Evolutionary conservation across 2,329 filamentous ascomycete species (phyloP).

Genomic region (Colletotrichum ledebouriae): DNA sequence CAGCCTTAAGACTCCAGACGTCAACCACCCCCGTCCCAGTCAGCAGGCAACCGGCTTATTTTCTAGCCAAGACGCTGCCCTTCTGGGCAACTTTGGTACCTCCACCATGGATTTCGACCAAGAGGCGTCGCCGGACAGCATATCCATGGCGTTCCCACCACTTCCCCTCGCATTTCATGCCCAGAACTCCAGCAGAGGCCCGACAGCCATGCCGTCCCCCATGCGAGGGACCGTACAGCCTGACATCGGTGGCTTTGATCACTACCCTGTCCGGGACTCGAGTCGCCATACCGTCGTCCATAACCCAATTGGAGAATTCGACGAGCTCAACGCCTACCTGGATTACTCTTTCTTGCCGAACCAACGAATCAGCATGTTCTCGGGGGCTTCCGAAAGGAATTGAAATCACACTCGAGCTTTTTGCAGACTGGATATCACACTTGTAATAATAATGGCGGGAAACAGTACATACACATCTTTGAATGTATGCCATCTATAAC

Average conservation of each 20-base stretch:
- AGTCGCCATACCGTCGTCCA: not conserved
- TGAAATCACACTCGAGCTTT: not conserved
- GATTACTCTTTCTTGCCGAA: slow-evolving; percentile 46
- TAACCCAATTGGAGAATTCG: slow-evolving; percentile 28
- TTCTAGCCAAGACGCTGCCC: not conserved
- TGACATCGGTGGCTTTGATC: not conserved
- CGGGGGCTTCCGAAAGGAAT: slow-evolving; percentile 25
- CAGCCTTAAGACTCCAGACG: too few species aligned
- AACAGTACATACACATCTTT: not conserved
- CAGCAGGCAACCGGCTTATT: not conserved
- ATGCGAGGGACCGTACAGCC: not conserved
- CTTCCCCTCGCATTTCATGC: slow-evolving; percentile 50
- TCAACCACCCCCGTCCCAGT: not conserved
- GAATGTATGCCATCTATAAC: too few species aligned
- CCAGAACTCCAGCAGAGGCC: slow-evolving; percentile 36
- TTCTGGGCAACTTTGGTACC: not conserved
- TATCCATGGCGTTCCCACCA: slow-evolving; percentile 52
- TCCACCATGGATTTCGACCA: slow-evolving; percentile 33
- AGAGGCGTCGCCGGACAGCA: slow-evolving; percentile 41
- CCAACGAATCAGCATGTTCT: slow-evolving; percentile 47
- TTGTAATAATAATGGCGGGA: not conserved
- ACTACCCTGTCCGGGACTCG: not conserved
- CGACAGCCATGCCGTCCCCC: slow-evolving; percentile 39
- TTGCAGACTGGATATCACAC: too few species aligned
- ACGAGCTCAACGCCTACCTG: slow-evolving; percentile 46